A percentile compares a stretch with the other conserved stretches of the same genome.
Evolutionary conservation across 805 yeast genomes (phyloP).

Genomic region (Ogataea minuta): DNA sequence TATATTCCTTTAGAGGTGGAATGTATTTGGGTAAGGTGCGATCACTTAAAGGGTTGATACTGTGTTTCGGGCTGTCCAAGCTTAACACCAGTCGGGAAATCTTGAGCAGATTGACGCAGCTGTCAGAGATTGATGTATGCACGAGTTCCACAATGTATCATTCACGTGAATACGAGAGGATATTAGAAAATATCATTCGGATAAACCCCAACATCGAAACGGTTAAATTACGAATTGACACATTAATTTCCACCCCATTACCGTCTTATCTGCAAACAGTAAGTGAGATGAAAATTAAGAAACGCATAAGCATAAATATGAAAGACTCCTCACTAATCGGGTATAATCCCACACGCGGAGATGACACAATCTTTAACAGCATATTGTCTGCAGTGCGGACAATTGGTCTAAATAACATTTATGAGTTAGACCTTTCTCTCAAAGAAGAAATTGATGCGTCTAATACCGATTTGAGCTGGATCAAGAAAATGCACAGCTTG

Average conservation of each 20-base stretch:
- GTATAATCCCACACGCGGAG: neutral
- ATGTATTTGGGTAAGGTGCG: conserved; percentile 15
- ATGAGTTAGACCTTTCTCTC: conserved; percentile 18
- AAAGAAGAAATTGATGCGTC: conserved; percentile 15
- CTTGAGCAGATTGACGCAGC: conserved; percentile 11
- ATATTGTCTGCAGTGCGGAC: conserved; percentile 15
- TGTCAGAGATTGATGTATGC: conserved; percentile 18
- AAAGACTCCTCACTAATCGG: conserved; percentile 14
- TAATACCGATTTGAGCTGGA: conserved; percentile 14
- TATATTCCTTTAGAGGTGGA: conserved; percentile 13
- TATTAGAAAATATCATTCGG: conserved; percentile 16
- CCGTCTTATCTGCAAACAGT: conserved; percentile 18
- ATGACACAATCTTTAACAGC: conserved; percentile 11
- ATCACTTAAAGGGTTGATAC: conserved; percentile 15
- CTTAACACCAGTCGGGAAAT: conserved; percentile 19
- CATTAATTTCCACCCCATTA: conserved; percentile 18
- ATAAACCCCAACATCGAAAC: conserved; percentile 18
- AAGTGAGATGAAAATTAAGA: conserved; percentile 17
- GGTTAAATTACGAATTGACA: conserved; percentile 16
- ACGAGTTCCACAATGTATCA: conserved; percentile 23
- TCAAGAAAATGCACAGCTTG: conserved; percentile 13
- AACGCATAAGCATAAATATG: conserved; percentile 18
- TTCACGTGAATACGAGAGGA: conserved; percentile 19
- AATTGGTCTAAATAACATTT: conserved; percentile 15
- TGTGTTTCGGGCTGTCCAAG: conserved; percentile 20